These are phyloP conservation scores for Plectosphaerella sp. DNA, from an alignment of 2,329 filamentous ascomycete genomes.

Conservation along the genomic window DNA sequence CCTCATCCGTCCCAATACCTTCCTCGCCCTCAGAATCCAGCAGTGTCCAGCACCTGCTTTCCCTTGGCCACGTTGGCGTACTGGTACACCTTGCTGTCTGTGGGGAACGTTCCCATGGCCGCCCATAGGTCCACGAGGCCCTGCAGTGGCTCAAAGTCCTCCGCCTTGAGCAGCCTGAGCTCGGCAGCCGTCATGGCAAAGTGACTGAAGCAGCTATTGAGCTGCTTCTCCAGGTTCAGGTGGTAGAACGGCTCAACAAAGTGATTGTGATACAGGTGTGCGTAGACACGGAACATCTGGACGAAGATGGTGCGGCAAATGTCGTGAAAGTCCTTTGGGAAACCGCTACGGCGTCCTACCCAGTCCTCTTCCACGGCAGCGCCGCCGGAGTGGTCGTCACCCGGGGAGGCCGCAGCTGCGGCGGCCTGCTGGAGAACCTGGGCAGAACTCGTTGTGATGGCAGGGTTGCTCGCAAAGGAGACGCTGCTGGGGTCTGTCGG, in stretches of 20 bases:
- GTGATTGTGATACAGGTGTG: conserved; percentile 85
- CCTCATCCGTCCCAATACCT: not conserved
- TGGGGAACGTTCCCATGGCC: conserved; percentile 69
- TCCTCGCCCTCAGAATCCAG: not conserved
- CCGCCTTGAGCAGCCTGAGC: conserved; percentile 66
- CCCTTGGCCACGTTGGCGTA: conserved; percentile 45
- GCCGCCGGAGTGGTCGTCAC: conserved; percentile 7
- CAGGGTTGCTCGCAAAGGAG: conserved; percentile 45
- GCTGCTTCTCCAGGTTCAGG: conserved; percentile 61
- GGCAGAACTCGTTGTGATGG: conserved; percentile 28
- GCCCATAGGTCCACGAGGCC: conserved; percentile 76
- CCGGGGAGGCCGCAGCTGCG: not conserved
- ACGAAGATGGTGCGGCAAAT: conserved; percentile 81
- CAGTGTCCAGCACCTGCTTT: conserved; percentile 24
- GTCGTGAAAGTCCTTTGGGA: conserved; percentile 70
- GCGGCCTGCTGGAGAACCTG: conserved; percentile 32
- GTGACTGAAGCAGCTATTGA: conserved; percentile 71
- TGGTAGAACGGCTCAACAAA: conserved; percentile 70
- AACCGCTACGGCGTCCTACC: conserved; percentile 77
- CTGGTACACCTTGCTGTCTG: conserved; percentile 50
- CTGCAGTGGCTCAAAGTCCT: conserved; percentile 80
- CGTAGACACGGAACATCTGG: conserved; percentile 88
- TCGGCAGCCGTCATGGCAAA: conserved; percentile 65
- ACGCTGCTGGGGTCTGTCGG: conserved; percentile 65
- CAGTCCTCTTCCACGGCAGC: conserved; percentile 50